Evolutionary conservation across 805 yeast species (phyloP).

Genomic region (Pichia nanzhaoensis): DNA sequence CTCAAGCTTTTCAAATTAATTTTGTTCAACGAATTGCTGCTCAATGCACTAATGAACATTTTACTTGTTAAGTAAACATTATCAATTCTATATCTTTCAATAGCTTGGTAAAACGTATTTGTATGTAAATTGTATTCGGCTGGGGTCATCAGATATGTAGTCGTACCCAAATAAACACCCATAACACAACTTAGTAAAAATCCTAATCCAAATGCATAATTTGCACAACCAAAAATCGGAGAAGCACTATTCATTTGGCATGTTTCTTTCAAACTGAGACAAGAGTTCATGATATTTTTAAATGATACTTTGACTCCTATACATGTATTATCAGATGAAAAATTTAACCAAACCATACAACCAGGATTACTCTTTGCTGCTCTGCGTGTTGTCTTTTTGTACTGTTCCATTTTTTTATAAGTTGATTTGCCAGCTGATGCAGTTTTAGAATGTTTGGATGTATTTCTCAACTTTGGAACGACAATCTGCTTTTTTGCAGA

Average conservation of each 20-base stretch:
- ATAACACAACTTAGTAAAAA: constrained; percentile 77
- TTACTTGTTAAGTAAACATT: constrained; percentile 82
- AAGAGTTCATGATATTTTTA: constrained; percentile 60
- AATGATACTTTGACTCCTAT: constrained; percentile 55
- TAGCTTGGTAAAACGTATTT: constrained; percentile 55
- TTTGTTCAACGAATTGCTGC: constrained; percentile 16
- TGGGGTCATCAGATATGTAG: constrained; percentile 76
- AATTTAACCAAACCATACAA: constrained; percentile 55
- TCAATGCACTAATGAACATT: constrained; percentile 70
- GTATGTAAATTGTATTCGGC: constrained; percentile 74
- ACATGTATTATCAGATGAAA: constrained; percentile 65
- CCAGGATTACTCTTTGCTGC: constrained; percentile 30
- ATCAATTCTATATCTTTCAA: constrained; percentile 73
- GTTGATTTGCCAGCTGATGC: constrained; percentile 30
- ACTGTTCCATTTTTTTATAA: constrained; percentile 37
- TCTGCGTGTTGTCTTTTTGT: constrained; percentile 16
- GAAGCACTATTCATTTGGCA: constrained; percentile 69
- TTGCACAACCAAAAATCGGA: constrained; percentile 79
- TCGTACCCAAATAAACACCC: constrained; percentile 81
- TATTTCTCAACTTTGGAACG: constrained; percentile 56
- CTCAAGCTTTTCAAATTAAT: constrained; percentile 34
- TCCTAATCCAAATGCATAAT: constrained; percentile 81
- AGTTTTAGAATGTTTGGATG: constrained; percentile 47
- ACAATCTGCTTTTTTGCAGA: constrained; percentile 20
- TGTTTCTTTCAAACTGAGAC: constrained; percentile 88